Evolutionary conservation across 345 rosid genomes (phyloP).

Genomic region (Eucalyptus urophylla): DNA sequence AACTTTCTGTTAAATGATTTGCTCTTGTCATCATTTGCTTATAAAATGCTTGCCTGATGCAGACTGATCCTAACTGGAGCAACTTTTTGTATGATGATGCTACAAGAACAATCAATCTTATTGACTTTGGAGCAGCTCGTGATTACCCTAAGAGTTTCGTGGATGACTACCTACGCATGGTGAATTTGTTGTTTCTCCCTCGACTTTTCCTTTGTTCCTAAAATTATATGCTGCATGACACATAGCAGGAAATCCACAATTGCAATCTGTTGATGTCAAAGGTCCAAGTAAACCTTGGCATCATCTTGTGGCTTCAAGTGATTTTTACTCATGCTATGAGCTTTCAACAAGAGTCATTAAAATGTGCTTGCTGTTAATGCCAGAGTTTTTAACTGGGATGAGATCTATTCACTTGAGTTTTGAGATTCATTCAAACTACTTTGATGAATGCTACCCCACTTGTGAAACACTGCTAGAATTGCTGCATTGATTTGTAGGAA

Average conservation of each 20-base stretch:
- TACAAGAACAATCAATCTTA: constrained; percentile 64
- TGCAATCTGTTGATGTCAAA: background rate
- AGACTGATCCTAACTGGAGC: constrained; percentile 98
- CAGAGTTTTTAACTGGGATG: background rate
- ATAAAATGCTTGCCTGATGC: constrained; percentile 6
- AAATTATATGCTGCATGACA: background rate
- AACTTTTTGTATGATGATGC: constrained; percentile 74
- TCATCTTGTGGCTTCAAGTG: background rate
- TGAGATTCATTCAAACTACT: background rate
- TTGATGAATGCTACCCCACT: background rate
- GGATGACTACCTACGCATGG: constrained; percentile 87
- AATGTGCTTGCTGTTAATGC: background rate
- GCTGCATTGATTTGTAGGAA: background rate
- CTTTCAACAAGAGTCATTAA: background rate
- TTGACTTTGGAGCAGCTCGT: constrained; percentile 95
- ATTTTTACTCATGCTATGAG: background rate
- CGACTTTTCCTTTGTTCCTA: background rate
- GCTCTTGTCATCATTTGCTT: background rate
- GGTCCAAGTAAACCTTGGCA: background rate
- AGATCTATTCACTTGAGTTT: background rate
- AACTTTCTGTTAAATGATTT: background rate
- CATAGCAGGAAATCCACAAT: background rate
- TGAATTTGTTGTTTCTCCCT: constrained; percentile 5
- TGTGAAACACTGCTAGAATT: background rate
- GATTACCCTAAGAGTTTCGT: constrained; percentile 82